These are phyloP conservation scores for Phlegmacium glaucopus DNA, from an alignment of 768 basidiomycete genomes.

Conservation along the genomic window DNA sequence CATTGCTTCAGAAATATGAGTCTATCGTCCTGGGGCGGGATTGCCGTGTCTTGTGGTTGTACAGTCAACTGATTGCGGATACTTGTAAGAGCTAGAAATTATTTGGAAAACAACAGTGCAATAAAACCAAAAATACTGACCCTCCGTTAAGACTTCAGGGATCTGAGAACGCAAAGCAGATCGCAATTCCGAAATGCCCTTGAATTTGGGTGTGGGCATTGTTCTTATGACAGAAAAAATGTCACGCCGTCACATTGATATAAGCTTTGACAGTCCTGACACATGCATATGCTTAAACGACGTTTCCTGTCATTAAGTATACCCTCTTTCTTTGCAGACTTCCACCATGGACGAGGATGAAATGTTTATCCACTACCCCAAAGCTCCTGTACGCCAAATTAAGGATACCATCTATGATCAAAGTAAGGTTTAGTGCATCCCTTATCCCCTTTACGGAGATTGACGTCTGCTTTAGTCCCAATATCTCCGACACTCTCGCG, in stretches of 20 bases:
- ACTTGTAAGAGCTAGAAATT: slow-evolving; percentile 38
- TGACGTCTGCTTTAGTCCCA: slow-evolving; percentile 27
- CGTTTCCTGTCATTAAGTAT: no score
- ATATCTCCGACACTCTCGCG: slow-evolving; percentile 30
- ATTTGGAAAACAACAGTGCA: slow-evolving; percentile 6
- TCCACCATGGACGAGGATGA: no score
- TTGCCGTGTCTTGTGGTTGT: slow-evolving; percentile 40
- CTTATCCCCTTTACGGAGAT: slow-evolving; percentile 1
- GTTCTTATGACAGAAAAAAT: no score
- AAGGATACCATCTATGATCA: slow-evolving; percentile 36
- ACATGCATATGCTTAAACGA: no score
- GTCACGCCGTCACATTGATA: no score
- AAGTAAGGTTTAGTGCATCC: slow-evolving; percentile 25
- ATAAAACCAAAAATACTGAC: slow-evolving; percentile 15
- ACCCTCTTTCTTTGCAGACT: no score
- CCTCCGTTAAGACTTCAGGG: slow-evolving; percentile 27
- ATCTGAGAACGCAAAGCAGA: slow-evolving; percentile 29
- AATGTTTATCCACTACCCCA: no score
- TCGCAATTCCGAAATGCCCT: slow-evolving; percentile 30
- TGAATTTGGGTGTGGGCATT: slow-evolving; percentile 19
- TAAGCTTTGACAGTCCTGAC: no score
- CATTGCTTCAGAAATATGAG: slow-evolving; percentile 58
- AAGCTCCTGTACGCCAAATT: slow-evolving; percentile 13
- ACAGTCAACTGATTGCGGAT: slow-evolving; percentile 64
- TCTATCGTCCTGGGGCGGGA: slow-evolving; percentile 57